A percentile compares a stretch with the other conserved stretches of the same genome.
Conservation (phyloP, 768 basidiomycete species). For the Collybia sp. region DNA sequence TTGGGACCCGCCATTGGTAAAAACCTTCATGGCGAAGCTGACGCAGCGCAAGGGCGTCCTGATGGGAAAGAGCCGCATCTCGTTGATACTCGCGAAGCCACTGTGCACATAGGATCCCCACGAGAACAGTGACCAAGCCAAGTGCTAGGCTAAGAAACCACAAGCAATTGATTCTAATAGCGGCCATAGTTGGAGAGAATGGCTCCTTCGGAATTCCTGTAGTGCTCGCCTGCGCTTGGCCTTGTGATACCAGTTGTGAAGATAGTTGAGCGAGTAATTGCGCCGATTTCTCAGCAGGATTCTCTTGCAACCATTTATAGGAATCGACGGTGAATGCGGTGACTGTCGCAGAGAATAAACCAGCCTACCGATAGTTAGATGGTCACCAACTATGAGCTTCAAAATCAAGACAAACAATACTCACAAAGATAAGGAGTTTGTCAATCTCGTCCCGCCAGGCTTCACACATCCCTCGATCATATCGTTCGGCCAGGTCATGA, state of each 20-base stretch:
- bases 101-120: slow-evolving; percentile 20
- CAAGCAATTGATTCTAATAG: slow-evolving; percentile 16
- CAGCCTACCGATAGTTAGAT: slow-evolving; percentile 7
- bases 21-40: slow-evolving; percentile 24
- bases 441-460: slow-evolving; percentile 19
- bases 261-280: slow-evolving; percentile 10
- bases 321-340: slow-evolving; percentile 19
- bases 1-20: slow-evolving; percentile 20
- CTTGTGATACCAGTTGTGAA: slow-evolving; percentile 1
- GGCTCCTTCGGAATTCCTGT: background rate
- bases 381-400: too few species aligned
- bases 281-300: slow-evolving; percentile 4
- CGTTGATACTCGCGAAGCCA: slow-evolving; percentile 20
- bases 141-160: slow-evolving; percentile 19
- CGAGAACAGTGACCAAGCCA: slow-evolving; percentile 15
- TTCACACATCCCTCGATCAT: slow-evolving; percentile 15
- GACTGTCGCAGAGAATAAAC: slow-evolving; percentile 17
- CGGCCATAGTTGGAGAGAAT: slow-evolving; percentile 8
- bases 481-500: slow-evolving; percentile 8
- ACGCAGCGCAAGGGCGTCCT: slow-evolving; percentile 16
- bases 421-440: slow-evolving; percentile 17
- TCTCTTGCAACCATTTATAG: slow-evolving; percentile 13
- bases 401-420: slow-evolving; percentile 8
- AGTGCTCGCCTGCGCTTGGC: too few species aligned
- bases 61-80: slow-evolving; percentile 11